Conservation (phyloP, 1,139 yeast genomes). For the Yamadazyma atlantica region DNA sequence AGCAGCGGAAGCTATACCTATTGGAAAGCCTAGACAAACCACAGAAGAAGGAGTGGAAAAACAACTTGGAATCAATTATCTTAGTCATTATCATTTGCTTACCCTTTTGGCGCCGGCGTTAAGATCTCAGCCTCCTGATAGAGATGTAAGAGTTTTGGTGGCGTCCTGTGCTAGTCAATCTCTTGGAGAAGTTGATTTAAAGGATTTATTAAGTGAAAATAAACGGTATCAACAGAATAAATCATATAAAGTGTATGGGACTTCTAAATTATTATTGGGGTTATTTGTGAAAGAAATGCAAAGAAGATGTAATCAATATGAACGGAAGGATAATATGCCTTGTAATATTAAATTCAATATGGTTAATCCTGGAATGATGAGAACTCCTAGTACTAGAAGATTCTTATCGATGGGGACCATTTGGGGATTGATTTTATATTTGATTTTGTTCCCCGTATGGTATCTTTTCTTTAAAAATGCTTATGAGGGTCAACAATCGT, state of each 20-base stretch:
- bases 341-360: conserved; percentile 69
- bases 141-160: conserved; percentile 81
- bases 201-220: conserved; percentile 67
- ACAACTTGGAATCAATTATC: conserved; percentile 81
- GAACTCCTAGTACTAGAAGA: conserved; percentile 83
- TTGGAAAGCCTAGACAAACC: conserved; percentile 56
- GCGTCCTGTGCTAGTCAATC: conserved; percentile 78
- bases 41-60: conserved; percentile 82
- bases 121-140: conserved; percentile 86
- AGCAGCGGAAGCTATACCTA: conserved; percentile 82
- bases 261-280: conserved; percentile 74
- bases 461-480: conserved; percentile 78
- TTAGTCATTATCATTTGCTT: conserved; percentile 76
- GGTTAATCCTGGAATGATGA: conserved; percentile 90
- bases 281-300: conserved; percentile 78
- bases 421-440: conserved; percentile 65
- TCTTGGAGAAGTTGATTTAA: conserved; percentile 61
- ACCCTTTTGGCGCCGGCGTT: conserved; percentile 79
- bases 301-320: conserved; percentile 52
- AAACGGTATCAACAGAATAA: conserved; percentile 57
- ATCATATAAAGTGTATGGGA: conserved; percentile 80
- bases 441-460: conserved; percentile 75
- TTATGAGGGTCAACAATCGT: conserved; percentile 75
- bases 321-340: conserved; percentile 66
- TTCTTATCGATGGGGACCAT: conserved; percentile 75